phyloP scores from a whole-genome alignment of 2,329 filamentous ascomycete genomes.

The Clarireedia monteithiana region DNA sequence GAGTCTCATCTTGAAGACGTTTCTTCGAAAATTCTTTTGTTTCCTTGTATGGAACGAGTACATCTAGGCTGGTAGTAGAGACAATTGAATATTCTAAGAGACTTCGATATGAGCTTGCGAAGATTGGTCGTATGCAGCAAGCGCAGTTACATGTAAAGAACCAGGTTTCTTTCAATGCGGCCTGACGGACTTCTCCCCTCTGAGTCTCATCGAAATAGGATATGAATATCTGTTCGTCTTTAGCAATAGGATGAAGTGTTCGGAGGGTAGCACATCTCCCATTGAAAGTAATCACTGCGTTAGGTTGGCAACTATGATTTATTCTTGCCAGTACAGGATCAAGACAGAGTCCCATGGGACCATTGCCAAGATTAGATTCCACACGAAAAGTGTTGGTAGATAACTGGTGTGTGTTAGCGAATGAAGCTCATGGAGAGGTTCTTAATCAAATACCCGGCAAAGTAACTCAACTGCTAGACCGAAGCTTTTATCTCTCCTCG shows the following conservation, averaged over 20 bases:
- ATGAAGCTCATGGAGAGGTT: background rate
- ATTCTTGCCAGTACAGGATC: conserved; percentile 43
- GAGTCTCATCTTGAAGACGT: background rate
- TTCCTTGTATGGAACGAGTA: background rate
- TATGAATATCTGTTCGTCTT: conserved; percentile 51
- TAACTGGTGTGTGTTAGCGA: conserved; percentile 34
- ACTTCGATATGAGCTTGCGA: background rate
- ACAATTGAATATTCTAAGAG: background rate
- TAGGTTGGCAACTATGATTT: conserved; percentile 56
- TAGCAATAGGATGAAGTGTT: conserved; percentile 40
- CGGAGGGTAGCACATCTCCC: conserved; percentile 44
- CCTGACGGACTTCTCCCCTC: conserved; percentile 6
- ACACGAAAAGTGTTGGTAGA: conserved; percentile 56
- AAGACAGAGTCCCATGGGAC: conserved; percentile 47
- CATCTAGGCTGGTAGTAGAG: background rate
- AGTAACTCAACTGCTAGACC: conserved; percentile 38
- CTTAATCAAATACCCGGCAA: conserved; percentile 40
- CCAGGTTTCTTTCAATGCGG: conserved; percentile 1
- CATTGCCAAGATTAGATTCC: conserved; percentile 42
- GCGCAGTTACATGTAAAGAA: conserved; percentile 5
- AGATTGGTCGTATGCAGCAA: background rate
- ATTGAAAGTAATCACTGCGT: conserved; percentile 48
- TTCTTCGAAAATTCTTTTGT: background rate
- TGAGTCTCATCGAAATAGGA: conserved; percentile 48
- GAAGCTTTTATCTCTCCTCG: conserved; percentile 23